A percentile compares a stretch with the other conserved stretches of the same genome.
phyloP scores from a whole-genome alignment of 805 yeast genomes.

The Candida ulmi region DNA sequence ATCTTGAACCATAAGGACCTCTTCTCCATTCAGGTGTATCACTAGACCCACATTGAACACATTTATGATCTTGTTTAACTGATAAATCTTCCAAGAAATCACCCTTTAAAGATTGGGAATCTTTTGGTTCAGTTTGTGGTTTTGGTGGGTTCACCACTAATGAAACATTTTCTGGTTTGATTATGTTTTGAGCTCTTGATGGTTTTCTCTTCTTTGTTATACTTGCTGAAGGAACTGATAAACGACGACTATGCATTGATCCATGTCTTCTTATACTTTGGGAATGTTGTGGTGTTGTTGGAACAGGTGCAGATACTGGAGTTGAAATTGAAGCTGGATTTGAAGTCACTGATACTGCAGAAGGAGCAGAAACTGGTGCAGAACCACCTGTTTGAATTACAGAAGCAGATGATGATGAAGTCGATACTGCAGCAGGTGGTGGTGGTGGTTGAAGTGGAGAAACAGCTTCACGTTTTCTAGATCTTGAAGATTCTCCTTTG shows the following conservation, averaged over 20 bases:
- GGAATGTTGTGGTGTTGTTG: not conserved
- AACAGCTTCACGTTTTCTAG: constrained; percentile 1
- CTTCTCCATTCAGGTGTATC: constrained; percentile 92
- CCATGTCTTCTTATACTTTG: too few relatives aligned
- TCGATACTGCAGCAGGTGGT: not conserved
- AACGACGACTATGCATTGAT: too few relatives aligned
- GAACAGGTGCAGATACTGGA: not conserved
- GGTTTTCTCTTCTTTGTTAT: not conserved
- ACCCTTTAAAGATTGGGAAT: constrained; percentile 4
- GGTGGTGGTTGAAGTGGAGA: not conserved
- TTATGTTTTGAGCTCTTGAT: constrained; percentile 1
- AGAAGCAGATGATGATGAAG: too few relatives aligned
- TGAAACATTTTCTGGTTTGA: constrained; percentile 6
- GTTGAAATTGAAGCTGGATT: not conserved
- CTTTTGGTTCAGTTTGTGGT: constrained; percentile 5
- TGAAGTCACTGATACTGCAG: not conserved
- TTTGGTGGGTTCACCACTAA: constrained; percentile 18
- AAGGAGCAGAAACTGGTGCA: too few relatives aligned
- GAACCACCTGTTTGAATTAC: too few relatives aligned
- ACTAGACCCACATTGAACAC: constrained; percentile 67
- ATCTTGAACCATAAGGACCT: constrained; percentile 80
- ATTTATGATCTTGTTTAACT: constrained; percentile 21
- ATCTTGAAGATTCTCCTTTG: not conserved
- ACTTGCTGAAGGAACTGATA: too few relatives aligned
- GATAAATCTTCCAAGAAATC: constrained; percentile 15